Evolutionary conservation across 148 eudicot species (phyloP), one percentile per base, ranked within the genome.

Genomic region (Dysphania ambrosioides): DNA sequence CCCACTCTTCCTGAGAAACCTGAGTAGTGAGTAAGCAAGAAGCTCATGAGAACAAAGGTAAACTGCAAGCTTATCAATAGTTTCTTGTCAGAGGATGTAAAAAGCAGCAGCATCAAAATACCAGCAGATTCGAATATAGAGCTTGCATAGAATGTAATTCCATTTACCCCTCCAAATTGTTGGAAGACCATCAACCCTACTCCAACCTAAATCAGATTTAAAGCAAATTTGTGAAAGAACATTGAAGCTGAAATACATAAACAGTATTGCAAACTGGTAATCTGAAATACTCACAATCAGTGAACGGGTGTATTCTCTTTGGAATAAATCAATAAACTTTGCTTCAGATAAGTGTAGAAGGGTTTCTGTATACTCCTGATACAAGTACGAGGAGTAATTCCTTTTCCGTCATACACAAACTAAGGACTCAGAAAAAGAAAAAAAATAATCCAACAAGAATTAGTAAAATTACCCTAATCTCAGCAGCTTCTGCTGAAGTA

Each of bases 161-260:
- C 93, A 32, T 86, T 87, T 63, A 87, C 88, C 60, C 93, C 91
- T 83, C 91, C 91, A 64, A 87, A 82, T 66, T 89, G 93, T 77
- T 89, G 93, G 73, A 87, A 72, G 62, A 86, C 86, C 91, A 89
- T 89, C 57, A 89, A 79, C 57, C 93, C 93, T 66, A 89, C 89
- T 81, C 93, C 93, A 66, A 89, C 89, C 93, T 89, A 71, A 32
- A 57, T 44, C 55, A 57, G 32, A 40, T 53, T 27, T 23, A 31
- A 7, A 70, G 6, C 27, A 19, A n/a, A 26, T 53, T 18, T 2
- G 11, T 60, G n/a, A 44, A 23, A 53, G 7, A 51, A 1, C 38
- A 49, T 5, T 11, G 27, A 58, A 16, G 3, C 24, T 24, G 1
- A 34, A 68, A 75, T 61, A 13, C 38, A 47, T 32, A 38, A 75